Percentiles rank a stretch among this genome's conserved stretches.
phyloP scores from a whole-genome alignment of 192 early-diverging fungal species.

The Backusella tarrabulga region DNA sequence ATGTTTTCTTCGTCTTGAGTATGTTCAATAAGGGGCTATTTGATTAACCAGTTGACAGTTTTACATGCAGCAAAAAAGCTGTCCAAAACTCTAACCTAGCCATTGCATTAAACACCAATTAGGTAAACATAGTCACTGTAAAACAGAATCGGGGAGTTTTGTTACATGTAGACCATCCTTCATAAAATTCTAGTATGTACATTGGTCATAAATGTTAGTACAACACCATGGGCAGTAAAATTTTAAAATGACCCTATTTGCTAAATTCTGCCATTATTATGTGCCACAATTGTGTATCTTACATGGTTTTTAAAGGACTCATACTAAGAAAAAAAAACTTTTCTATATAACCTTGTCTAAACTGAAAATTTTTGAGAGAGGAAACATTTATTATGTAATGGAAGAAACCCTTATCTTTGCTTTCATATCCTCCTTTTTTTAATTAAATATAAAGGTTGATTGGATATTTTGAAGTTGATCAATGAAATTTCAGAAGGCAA shows the following conservation, averaged over 20 bases:
- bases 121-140: background rate
- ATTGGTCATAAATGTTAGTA: background rate
- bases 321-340: background rate
- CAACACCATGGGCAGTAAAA: background rate
- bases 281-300: background rate
- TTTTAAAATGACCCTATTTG: background rate
- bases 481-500: background rate
- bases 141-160: background rate
- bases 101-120: background rate
- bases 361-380: background rate
- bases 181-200: background rate
- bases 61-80: background rate
- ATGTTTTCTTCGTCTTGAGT: background rate
- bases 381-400: background rate
- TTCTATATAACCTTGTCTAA: background rate
- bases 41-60: background rate
- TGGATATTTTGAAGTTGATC: background rate
- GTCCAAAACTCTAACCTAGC: background rate
- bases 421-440: background rate
- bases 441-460: background rate
- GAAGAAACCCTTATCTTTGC: background rate
- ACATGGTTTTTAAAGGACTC: background rate
- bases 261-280: background rate
- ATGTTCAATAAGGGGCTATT: background rate
- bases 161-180: background rate